Conservation (phyloP, 352 stramenopile species). For the Peronospora destructor region DNA sequence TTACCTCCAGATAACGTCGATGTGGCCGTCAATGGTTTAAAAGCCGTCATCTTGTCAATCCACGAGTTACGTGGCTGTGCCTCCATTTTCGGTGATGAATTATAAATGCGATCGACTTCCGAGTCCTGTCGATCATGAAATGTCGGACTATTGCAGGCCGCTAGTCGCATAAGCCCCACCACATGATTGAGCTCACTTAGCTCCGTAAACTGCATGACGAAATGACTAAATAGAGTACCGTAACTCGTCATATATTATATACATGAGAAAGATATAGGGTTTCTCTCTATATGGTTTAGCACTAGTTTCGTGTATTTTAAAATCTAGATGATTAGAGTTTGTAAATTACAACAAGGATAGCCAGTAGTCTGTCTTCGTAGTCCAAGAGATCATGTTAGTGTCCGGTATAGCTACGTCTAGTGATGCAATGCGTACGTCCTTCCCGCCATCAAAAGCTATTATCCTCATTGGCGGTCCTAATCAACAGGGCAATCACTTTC, state of each 20-base stretch:
- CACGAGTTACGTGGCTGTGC: slow-evolving; percentile 81
- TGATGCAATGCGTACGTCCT: slow-evolving; percentile 38
- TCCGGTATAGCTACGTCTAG: slow-evolving; percentile 10
- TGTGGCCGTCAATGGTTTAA: slow-evolving; percentile 42
- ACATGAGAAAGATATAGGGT: too few relatives aligned
- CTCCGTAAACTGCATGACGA: slow-evolving; percentile 83
- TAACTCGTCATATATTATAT: too few relatives aligned
- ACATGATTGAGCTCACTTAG: slow-evolving; percentile 81
- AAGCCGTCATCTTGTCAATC: slow-evolving; percentile 82
- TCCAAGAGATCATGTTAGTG: slow-evolving; percentile 4
- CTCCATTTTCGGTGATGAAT: slow-evolving; percentile 85
- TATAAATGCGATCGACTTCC: slow-evolving; percentile 86
- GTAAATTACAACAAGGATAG: too few relatives aligned
- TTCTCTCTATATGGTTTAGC: too few relatives aligned
- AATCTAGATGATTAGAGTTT: slow-evolving; percentile 10
- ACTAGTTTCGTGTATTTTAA: not conserved
- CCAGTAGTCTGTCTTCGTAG: too few relatives aligned
- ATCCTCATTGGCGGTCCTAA: slow-evolving; percentile 84
- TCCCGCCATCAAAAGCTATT: slow-evolving; percentile 78
- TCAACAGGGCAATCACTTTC: slow-evolving; percentile 84
- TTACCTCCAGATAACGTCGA: slow-evolving; percentile 22
- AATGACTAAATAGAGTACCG: not conserved
- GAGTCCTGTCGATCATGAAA: slow-evolving; percentile 88
- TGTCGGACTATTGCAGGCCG: slow-evolving; percentile 77
- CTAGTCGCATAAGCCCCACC: slow-evolving; percentile 74